phyloP scores from a whole-genome alignment of 345 rosid species.

The Angophora floribunda region DNA sequence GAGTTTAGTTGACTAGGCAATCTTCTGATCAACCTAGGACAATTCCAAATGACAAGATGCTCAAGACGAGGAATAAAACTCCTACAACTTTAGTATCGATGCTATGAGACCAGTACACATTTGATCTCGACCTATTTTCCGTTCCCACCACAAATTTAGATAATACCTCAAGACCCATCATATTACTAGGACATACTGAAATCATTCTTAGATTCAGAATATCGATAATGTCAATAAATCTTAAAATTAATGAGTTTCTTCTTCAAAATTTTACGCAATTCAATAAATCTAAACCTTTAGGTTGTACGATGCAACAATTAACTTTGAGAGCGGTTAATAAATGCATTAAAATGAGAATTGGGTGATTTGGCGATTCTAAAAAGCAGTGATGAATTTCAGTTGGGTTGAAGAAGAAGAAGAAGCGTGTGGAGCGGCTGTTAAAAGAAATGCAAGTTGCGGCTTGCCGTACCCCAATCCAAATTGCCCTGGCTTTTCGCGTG shows the following conservation, averaged over 20 bases:
- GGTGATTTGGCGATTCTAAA: background rate
- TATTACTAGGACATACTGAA: too few species aligned
- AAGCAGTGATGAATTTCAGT: background rate
- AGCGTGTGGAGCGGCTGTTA: background rate
- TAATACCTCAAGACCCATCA: too few species aligned
- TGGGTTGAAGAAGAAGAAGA: too few species aligned
- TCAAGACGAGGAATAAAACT: background rate
- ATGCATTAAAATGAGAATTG: too few species aligned
- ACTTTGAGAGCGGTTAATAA: too few species aligned
- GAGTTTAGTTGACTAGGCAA: background rate
- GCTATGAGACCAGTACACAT: background rate
- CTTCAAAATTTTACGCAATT: too few species aligned
- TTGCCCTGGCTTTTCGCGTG: background rate
- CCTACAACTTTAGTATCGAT: background rate
- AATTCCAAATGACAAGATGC: background rate
- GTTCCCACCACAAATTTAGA: too few species aligned
- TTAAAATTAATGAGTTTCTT: too few species aligned
- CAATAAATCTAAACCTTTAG: background rate
- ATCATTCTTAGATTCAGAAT: accelerated
- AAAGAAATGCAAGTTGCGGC: too few species aligned
- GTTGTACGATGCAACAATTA: accelerated
- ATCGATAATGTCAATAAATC: too few species aligned
- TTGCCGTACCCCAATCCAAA: background rate
- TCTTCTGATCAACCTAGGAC: background rate
- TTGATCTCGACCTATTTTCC: too few species aligned